Percentiles rank a stretch among this genome's conserved stretches.
These are phyloP conservation scores for Sedum album DNA, from an alignment of 164 flowering plant species.

Conservation along the genomic window DNA sequence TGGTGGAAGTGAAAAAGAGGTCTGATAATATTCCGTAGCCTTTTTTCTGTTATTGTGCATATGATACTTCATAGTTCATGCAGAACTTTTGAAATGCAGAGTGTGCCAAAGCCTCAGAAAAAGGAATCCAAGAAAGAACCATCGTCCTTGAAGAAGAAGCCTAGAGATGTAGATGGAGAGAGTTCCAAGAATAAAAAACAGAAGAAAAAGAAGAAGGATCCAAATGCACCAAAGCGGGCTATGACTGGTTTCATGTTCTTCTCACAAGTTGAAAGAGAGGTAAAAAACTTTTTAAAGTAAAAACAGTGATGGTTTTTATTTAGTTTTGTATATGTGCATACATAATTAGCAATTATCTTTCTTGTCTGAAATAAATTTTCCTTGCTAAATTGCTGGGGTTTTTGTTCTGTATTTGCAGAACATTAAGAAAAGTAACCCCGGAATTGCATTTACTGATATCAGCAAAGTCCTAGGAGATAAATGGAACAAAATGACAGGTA, in stretches of 20 bases:
- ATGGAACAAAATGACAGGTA: conserved; percentile 88
- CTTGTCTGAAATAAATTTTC: too few relatives aligned
- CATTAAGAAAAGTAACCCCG: conserved; percentile 69
- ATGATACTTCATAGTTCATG: neutral
- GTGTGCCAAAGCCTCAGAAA: conserved; percentile 52
- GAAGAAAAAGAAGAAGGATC: conserved; percentile 95
- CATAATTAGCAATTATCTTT: neutral
- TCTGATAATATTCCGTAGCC: conserved; percentile 1
- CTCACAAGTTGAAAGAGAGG: conserved; percentile 81
- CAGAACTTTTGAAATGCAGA: neutral
- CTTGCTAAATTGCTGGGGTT: neutral
- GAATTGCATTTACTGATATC: conserved; percentile 55
- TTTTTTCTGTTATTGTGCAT: neutral
- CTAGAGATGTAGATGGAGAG: conserved; percentile 67
- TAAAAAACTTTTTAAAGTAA: conserved; percentile 18
- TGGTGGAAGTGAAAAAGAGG: conserved; percentile 66
- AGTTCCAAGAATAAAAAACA: conserved; percentile 72
- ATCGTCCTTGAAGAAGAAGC: conserved; percentile 48
- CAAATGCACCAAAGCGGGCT: conserved; percentile 94
- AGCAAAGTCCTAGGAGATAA: conserved; percentile 73
- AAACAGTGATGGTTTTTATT: neutral
- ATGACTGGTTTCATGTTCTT: conserved; percentile 80
- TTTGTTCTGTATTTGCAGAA: conserved; percentile 33
- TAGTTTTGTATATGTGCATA: neutral
- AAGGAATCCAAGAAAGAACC: conserved; percentile 65